Conservation (phyloP, 2,329 filamentous ascomycete genomes). For the Alternaria tenuissima region DNA sequence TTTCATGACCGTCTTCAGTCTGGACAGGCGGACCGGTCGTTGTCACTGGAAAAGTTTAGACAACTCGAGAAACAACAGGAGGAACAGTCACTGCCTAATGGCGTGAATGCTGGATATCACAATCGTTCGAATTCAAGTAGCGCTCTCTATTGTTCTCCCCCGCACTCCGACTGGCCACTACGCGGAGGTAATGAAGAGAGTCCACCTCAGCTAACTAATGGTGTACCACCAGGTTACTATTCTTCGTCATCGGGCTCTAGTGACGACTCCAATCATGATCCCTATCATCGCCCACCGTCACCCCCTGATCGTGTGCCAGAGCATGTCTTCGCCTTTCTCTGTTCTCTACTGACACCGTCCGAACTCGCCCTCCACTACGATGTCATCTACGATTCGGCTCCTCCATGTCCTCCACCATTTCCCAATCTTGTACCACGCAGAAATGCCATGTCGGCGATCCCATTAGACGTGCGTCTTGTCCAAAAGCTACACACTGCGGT, state of each 20-base stretch:
- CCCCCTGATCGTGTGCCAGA: constrained; percentile 5
- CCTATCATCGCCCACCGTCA: background rate
- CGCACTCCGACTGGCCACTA: background rate
- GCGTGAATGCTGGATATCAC: background rate
- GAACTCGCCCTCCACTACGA: constrained; percentile 20
- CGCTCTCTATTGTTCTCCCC: background rate
- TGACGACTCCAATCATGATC: background rate
- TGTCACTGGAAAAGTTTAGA: background rate
- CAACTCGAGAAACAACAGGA: background rate
- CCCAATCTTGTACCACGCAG: background rate
- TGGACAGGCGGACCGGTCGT: background rate
- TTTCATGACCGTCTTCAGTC: constrained; percentile 20
- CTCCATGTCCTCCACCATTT: background rate
- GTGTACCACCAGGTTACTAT: constrained; percentile 3
- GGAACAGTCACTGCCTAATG: background rate
- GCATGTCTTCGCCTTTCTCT: constrained; percentile 12
- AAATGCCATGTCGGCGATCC: constrained; percentile 1
- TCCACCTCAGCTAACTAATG: constrained; percentile 1
- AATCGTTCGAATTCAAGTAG: background rate
- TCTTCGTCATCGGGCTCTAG: constrained; percentile 1
- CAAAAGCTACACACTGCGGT: constrained; percentile 19
- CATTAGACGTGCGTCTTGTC: constrained; percentile 21
- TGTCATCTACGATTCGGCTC: constrained; percentile 1
- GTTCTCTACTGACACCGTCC: constrained; percentile 19
- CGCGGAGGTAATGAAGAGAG: background rate